Base-by-base conservation (phyloP, 2,329 filamentous ascomycete species). In the Immersiporthe knoxdaviesiana region DNA sequence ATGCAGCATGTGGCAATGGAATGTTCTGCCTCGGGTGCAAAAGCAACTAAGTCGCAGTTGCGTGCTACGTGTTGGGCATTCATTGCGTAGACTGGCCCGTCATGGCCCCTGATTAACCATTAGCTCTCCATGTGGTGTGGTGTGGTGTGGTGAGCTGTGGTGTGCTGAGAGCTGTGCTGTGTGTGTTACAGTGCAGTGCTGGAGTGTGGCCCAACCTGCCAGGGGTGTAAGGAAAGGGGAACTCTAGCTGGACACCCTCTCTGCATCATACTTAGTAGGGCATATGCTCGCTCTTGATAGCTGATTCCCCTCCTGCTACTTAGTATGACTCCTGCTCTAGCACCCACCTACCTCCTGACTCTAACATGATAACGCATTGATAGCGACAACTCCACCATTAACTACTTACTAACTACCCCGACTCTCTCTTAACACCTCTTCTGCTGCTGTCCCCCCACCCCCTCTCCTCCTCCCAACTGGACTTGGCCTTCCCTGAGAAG, bases 321-420 rank as follows among this genome's bases (percentile, higher is more conserved):
- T n/a, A 47, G 35, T 35, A 35, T 8, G 4, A 35, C 4, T 4
- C 35, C n/a, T 12, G 12, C 16, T 21, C 18, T 37, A 59, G 56
- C 56, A 39, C 30, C 56, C 18, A 11, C 56, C 18, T 7, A 35
- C 32, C 59, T 37, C 37, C 59, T 37, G 35, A 35, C n/a, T 37
- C 37, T 61, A 47, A 44, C 59, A n/a, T 61, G 59, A 61, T 37
- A 61, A 61, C 59, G 12, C 37, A 39, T 37, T 61, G 59, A 41
- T 61, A 61, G 59, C 59, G n/a, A 27, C 59, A 61, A 27, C 59
- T 47, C 44, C 44, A 47, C 44, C 5, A 41, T 10, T 39, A 39
- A 39, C 37, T 39, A 21, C 18, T 10, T 4, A 47, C 44, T 47
- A n/a, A 47, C 44, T 47, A 47, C 44, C 44, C 44, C 44, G 44